Base-by-base conservation (phyloP, 2,329 filamentous ascomycete species). In the Dothideomycetes sp. region DNA sequence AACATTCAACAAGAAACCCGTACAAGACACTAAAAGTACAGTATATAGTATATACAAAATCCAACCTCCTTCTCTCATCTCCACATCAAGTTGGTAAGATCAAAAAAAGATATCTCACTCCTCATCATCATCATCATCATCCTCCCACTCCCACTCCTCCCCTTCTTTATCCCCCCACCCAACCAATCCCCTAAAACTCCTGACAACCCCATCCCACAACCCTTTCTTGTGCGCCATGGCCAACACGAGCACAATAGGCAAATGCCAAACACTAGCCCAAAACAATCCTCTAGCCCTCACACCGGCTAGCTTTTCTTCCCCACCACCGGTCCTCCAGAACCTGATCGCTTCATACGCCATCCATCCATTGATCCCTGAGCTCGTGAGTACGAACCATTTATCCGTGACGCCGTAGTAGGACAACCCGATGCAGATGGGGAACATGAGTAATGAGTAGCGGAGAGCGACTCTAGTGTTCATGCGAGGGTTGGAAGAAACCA, bases 211-310 rank as follows among this genome's bases (percentile, higher is more conserved):
- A 48, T 78, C 74, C 86, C 85, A 91, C 63, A 94, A 73, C 0
- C 88, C 89, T 65, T 87, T 94, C 73, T 98, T 98, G 63, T 94
- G 85, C 41, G 83, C 75, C 62, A 96, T 80, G 3, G 87, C 89
- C 46, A 95, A 68, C 33, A 95, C 86, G 70, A 98, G 78, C 29
- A 96, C 73, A 18, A 82, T 82, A 0, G 91, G 91, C 33, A 98
- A 62, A 64, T 95, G 88, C 91, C 89, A 96, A 8, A 98, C 86
- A 59, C 86, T 94, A 2, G 91, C 88, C 91, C 91, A 98, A 62
- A 98, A 98, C 38, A 98, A 62, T 0, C 82, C 80, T 42, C 86
- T 74, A 2, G 91, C 88, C 13, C 76, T 85, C 37, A 46, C 41
- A 2, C 37, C 44, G 16, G 46, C 46, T 23, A 28, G 18, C 13